phyloP scores from a whole-genome alignment of 441 rosid genomes.

The Syzygium malaccense region DNA sequence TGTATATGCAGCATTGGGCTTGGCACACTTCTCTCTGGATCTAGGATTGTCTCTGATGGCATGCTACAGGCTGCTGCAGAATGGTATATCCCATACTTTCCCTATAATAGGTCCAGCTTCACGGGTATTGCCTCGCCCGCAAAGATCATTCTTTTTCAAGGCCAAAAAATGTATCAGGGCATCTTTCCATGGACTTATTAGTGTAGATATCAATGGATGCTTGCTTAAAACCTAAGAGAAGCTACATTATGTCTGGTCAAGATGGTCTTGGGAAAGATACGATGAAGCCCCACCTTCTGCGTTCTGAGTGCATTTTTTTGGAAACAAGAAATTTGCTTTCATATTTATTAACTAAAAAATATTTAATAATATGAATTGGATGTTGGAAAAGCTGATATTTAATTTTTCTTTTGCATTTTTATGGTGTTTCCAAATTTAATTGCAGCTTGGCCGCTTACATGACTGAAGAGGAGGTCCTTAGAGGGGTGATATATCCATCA shows the following conservation, averaged over 20 bases:
- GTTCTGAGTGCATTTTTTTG: not conserved
- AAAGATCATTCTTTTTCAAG: not conserved
- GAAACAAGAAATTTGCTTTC: not conserved
- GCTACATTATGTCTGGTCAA: not conserved
- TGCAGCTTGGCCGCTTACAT: conserved; percentile 92
- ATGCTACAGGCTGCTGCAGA: conserved; percentile 99
- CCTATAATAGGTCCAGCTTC: not conserved
- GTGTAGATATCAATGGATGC: not conserved
- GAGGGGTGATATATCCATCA: conserved; percentile 81
- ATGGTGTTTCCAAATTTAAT: not conserved
- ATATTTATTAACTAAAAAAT: not conserved
- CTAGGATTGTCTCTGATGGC: conserved; percentile 85
- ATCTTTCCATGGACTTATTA: not conserved
- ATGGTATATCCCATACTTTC: conserved; percentile 41
- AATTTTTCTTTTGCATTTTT: not conserved
- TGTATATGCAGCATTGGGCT: conserved; percentile 67
- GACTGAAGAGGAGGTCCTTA: conserved; percentile 83
- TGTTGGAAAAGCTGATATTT: not conserved
- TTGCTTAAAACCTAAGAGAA: not conserved
- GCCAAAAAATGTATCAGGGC: not conserved
- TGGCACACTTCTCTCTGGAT: conserved; percentile 93
- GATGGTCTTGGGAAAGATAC: not conserved
- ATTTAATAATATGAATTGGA: not conserved
- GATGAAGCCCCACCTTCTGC: not conserved
- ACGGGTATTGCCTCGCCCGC: not conserved